A percentile compares a stretch with the other conserved stretches of the same genome.
Conservation (phyloP, 768 basidiomycete genomes). For the Xerocomellus dryophilus region DNA sequence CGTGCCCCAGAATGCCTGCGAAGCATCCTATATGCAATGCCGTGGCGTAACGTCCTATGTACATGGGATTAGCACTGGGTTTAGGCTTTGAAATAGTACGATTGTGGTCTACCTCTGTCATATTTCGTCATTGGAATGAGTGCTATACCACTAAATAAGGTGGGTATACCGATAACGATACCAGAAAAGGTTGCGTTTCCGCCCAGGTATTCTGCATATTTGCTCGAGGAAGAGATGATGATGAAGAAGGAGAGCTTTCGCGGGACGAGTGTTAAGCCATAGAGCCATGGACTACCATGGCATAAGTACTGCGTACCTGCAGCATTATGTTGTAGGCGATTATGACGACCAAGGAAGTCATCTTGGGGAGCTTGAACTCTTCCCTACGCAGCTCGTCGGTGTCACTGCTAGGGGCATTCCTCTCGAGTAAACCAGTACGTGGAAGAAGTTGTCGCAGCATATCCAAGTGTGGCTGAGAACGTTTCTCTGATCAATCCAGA, state of each 20-base stretch:
- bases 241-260: conserved; percentile 64
- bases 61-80: neutral
- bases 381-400: conserved; percentile 26
- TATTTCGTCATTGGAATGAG: conserved; percentile 53
- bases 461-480: neutral
- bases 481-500: neutral
- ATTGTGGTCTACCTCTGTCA: conserved; percentile 48
- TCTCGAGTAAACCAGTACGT: neutral
- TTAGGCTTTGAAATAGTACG: neutral
- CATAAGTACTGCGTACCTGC: conserved; percentile 36
- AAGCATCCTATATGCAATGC: conserved; percentile 56
- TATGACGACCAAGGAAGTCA: conserved; percentile 44
- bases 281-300: neutral
- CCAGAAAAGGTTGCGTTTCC: conserved; percentile 72
- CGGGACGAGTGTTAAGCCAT: neutral
- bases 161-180: conserved; percentile 63
- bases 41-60: conserved; percentile 49
- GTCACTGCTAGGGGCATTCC: neutral
- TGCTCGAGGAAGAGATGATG: conserved; percentile 62
- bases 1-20: conserved; percentile 51
- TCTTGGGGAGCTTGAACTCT: conserved; percentile 48
- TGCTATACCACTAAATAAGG: conserved; percentile 54
- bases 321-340: conserved; percentile 42
- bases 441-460: conserved; percentile 11
- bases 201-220: conserved; percentile 59